Percentiles rank a stretch among this genome's conserved stretches.
Evolutionary conservation across 225 moss, liverwort and hornwort species (phyloP).

Genomic region (Marchantia paleacea): DNA sequence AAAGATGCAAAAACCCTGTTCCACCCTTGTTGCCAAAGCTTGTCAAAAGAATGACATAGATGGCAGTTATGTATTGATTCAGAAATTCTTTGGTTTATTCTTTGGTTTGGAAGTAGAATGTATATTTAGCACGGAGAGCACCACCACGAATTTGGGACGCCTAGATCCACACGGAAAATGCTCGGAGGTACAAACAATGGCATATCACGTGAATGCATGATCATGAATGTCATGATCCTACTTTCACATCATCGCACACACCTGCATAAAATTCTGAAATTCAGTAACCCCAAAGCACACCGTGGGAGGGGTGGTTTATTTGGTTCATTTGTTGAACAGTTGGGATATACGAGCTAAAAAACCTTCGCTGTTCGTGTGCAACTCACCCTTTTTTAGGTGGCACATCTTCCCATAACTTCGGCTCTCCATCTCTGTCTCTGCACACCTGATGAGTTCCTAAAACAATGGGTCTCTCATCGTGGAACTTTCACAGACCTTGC

Average conservation of each 20-base stretch:
- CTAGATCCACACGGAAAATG: background rate
- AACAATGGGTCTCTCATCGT: background rate
- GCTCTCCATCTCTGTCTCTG: slow-evolving; percentile 59
- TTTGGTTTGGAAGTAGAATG: too few species aligned
- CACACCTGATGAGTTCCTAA: slow-evolving; percentile 53
- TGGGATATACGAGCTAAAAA: background rate
- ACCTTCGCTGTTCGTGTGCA: background rate
- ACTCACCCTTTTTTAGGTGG: slow-evolving; percentile 62
- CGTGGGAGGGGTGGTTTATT: background rate
- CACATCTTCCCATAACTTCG: slow-evolving; percentile 74
- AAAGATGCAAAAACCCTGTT: too few species aligned
- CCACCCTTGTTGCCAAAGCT: too few species aligned
- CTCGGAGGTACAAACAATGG: background rate
- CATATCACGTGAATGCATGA: too few species aligned
- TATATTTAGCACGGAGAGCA: too few species aligned
- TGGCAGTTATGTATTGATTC: too few species aligned
- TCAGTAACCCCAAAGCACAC: background rate
- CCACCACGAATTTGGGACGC: too few species aligned
- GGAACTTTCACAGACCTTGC: background rate
- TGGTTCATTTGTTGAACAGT: background rate
- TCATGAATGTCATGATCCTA: too few species aligned
- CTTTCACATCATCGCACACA: too few species aligned
- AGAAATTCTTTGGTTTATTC: too few species aligned
- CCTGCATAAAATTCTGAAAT: too few species aligned
- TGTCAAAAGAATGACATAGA: too few species aligned